Base-by-base conservation (phyloP, 192 early-diverging fungal genomes). In the Backusella luteola region DNA sequence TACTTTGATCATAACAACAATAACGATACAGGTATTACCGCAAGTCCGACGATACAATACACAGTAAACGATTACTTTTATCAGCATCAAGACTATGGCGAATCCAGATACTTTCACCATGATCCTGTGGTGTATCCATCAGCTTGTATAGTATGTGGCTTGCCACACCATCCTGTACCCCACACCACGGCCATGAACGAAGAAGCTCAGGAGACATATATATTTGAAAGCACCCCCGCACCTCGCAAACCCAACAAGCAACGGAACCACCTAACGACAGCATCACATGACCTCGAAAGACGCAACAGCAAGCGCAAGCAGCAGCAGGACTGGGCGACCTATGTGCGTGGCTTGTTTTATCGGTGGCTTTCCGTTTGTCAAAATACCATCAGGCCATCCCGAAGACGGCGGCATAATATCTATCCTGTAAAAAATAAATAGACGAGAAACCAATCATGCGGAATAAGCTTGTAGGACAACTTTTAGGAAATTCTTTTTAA, bases 81-180 rank as follows among this genome's bases (percentile, higher is more conserved):
- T 63, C 23, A 63, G 2, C 26, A 63, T 26, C 26, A 26, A 29
- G 56, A 29, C 23, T 29, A n/a, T 21, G 69, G 41, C 26, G 23
- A 71, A 7, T 49, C 70, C 17, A 36, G 70, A 15, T 71, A 46
- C 26, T 71, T 44, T 44, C 70, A 71, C 19, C 70, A 71, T 71
- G 70, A 71, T 7, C 70, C 70, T 21, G 42, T 71, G 1, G 26
- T 71, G 1, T 71, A 71, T 8, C 70, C 70, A 9, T 39, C 39
- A 46, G 44, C 36, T 32, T 71, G 70, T 49, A 71, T 71, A 6
- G 29, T 71, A 19, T 71, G 70, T 71, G 70, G 70, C 14, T n/a
- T 71, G 19, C n/a, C 70, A 0, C 70, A 71, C 34, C 23, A 71
- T 12, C 70, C 70, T 15, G 42, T 49, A 21, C 6, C 26, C 14